These are phyloP conservation scores for Sugiyamaella chiloensis DNA, from an alignment of 805 yeast genomes.

Conservation along the genomic window DNA sequence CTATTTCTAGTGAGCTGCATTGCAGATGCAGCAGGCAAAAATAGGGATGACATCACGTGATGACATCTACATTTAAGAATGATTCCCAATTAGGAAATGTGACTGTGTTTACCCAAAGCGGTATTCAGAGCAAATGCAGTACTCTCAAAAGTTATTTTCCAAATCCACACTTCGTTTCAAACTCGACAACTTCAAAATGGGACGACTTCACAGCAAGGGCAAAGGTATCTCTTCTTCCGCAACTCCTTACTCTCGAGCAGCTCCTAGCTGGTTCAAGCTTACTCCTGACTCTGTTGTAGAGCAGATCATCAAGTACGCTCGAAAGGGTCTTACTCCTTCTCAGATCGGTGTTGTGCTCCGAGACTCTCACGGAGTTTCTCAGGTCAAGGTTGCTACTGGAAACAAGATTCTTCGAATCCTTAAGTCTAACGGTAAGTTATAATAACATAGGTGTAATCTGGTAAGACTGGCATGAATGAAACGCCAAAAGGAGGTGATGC, in stretches of 20 bases:
- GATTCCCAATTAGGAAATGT: background rate
- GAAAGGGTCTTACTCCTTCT: conserved; percentile 99
- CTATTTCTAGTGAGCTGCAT: no score
- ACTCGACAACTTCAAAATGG: conserved; percentile 68
- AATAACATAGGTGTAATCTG: conserved; percentile 1
- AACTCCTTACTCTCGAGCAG: conserved; percentile 97
- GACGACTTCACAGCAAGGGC: conserved; percentile 99
- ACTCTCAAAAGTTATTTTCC: conserved; percentile 1
- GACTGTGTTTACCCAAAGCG: background rate
- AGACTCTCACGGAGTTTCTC: conserved; percentile 99
- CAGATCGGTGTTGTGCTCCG: conserved; percentile 99
- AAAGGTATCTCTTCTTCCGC: conserved; percentile 99
- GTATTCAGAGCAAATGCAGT: background rate
- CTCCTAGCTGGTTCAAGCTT: conserved; percentile 99
- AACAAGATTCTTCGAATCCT: conserved; percentile 98
- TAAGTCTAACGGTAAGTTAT: conserved; percentile 83
- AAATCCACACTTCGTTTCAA: no score
- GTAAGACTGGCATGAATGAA: conserved; percentile 5
- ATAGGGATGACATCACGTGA: no score
- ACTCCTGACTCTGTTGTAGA: conserved; percentile 94
- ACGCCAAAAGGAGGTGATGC: conserved; percentile 6
- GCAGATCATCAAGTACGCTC: conserved; percentile 98
- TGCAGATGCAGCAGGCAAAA: no score
- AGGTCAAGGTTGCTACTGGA: conserved; percentile 96
- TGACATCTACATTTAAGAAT: no score